phyloP scores from a whole-genome alignment of 2,329 filamentous ascomycete genomes.

The Ophiostoma pallidulum region DNA sequence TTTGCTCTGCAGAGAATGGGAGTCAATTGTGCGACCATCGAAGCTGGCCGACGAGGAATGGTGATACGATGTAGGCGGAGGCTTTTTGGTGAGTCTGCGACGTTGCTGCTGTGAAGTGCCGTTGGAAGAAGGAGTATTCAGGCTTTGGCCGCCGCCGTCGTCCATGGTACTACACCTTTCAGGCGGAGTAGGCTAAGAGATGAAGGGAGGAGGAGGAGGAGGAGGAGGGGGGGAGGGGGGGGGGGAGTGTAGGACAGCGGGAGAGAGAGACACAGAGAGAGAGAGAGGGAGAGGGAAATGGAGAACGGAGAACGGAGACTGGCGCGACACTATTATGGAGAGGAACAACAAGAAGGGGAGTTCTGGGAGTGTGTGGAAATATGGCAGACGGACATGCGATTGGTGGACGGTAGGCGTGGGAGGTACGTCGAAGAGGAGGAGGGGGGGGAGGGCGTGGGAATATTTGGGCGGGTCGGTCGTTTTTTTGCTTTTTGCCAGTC shows the following conservation, averaged over 20 bases:
- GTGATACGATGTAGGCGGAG: conserved; percentile 39
- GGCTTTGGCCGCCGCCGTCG: conserved; percentile 23
- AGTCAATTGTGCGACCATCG: conserved; percentile 43
- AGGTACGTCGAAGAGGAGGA: conserved; percentile 6
- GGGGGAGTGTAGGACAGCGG: conserved; percentile 6
- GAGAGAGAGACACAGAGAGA: background rate
- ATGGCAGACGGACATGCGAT: conserved; percentile 3
- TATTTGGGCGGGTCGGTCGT: conserved; percentile 7
- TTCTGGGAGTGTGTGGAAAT: background rate
- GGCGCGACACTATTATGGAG: no score
- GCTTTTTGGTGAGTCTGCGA: conserved; percentile 55
- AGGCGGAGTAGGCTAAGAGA: conserved; percentile 10
- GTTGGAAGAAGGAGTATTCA: conserved; percentile 33
- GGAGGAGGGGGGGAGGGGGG: conserved; percentile 2
- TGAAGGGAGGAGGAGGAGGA: background rate
- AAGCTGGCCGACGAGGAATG: conserved; percentile 40
- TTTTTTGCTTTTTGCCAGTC: background rate
- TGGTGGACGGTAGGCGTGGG: conserved; percentile 6
- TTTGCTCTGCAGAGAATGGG: conserved; percentile 50
- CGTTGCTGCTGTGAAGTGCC: conserved; percentile 34
- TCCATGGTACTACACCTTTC: conserved; percentile 35
- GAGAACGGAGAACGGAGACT: background rate
- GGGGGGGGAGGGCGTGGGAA: conserved; percentile 7
- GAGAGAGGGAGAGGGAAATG: background rate
- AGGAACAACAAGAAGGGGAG: conserved; percentile 1